Base-by-base conservation (phyloP, 139 green algal genomes). In the Asterochloris sp. region DNA sequence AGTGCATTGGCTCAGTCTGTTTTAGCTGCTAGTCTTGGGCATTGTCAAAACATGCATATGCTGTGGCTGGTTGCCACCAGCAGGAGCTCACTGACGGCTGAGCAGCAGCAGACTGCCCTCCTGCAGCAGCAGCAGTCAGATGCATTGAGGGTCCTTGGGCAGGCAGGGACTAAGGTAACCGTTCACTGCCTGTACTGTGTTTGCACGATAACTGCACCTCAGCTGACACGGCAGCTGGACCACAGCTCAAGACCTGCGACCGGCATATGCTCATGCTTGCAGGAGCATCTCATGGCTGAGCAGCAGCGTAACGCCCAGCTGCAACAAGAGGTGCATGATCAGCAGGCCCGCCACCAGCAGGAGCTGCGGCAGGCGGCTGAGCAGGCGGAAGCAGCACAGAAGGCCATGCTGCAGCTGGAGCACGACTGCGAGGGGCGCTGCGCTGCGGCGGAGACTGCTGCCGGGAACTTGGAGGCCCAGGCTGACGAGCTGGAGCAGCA, bases 261-360 rank as follows among this genome's bases (percentile, higher is more conserved):
- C 6, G 38, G 4, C 38, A 54, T 54, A 2, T 54, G 38, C 12
- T 26, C 13, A 47, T 14, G 4, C 60, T 68, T 84, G 14, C 64
- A 82, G 15, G 82, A 88, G 60, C 77, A 79, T 63, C 81, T 88
- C 21, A 14, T 66, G 11, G 28, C 74, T 73, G 85, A 85, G 79
- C 74, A 82, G 68, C 82, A 83, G 19, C 61, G 74, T 12, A 64
- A 17, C 19, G 69, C 82, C 62, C 82, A 81, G 78, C 82, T 87
- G 74, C 82, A 86, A 54, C 76, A 81, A 14, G 29, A 83, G 60
- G 9, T 78, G 69, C 23, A 60, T 27, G 78, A 19, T 64, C 67
- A 62, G 79, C 79, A 47, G 54, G 78, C 47, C 47, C 26, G n/a
- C 68, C 73, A 71, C 68, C 69, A 28, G 69, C 68, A 28, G 69